Conservation (phyloP, 2,329 filamentous ascomycete genomes). For the Colletotrichum sp. region DNA sequence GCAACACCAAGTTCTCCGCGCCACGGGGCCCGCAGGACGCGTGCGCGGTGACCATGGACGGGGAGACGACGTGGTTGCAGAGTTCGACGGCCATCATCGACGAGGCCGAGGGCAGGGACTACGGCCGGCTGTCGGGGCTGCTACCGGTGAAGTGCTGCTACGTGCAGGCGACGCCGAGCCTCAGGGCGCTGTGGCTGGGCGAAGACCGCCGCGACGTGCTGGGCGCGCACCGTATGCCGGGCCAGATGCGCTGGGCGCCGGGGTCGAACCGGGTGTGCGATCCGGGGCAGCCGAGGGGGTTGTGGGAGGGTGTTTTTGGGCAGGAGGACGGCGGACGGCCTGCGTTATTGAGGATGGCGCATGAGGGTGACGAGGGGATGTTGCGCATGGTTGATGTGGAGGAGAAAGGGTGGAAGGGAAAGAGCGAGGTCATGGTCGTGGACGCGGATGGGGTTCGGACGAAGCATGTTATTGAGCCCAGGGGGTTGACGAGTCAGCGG, state of each 20-base stretch:
- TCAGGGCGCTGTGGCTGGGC: constrained; percentile 42
- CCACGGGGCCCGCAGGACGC: neutral
- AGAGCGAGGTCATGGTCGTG: constrained; percentile 10
- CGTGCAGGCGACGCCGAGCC: constrained; percentile 42
- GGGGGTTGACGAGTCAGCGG: neutral
- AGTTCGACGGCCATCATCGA: neutral
- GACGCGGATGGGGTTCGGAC: neutral
- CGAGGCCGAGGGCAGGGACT: constrained; percentile 14
- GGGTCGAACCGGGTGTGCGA: constrained; percentile 13
- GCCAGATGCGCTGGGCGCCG: constrained; percentile 29
- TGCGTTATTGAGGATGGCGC: constrained; percentile 10
- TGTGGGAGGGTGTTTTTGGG: neutral
- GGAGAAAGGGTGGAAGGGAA: constrained; percentile 12
- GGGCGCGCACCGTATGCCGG: constrained; percentile 44
- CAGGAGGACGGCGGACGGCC: constrained; percentile 1
- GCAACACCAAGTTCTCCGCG: neutral
- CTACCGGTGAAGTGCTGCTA: constrained; percentile 49
- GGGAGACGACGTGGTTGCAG: neutral
- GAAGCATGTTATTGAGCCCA: constrained; percentile 14
- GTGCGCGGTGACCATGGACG: neutral
- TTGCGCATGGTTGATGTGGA: constrained; percentile 12
- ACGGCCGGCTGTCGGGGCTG: constrained; percentile 43
- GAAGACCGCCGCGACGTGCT: constrained; percentile 49
- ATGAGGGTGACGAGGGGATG: neutral
- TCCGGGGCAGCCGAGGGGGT: neutral